A percentile compares a stretch with the other conserved stretches of the same genome.
phyloP scores from a whole-genome alignment of 805 yeast genomes.

The Metschnikowia bowlesiae region DNA sequence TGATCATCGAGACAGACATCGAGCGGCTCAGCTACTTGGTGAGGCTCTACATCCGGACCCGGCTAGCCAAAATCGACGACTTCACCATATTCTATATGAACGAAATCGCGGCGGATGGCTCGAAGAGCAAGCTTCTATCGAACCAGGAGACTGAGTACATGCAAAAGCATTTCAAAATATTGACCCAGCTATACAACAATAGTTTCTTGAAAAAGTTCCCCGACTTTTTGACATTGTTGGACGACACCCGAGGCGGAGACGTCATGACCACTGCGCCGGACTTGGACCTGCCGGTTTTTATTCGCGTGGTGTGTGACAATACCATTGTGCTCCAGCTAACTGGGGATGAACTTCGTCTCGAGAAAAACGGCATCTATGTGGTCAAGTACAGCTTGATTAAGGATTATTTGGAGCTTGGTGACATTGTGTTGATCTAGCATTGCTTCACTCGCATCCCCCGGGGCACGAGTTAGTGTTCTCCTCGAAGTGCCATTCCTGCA shows the following conservation, averaged over 20 bases:
- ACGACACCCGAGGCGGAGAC: slow-evolving; percentile 57
- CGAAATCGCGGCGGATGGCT: slow-evolving; percentile 13
- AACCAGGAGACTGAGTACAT: slow-evolving; percentile 61
- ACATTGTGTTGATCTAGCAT: slow-evolving; percentile 30
- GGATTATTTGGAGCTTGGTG: slow-evolving; percentile 33
- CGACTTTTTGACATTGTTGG: slow-evolving; percentile 61
- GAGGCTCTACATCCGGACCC: slow-evolving; percentile 74
- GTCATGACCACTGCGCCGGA: slow-evolving; percentile 82
- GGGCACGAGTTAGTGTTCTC: slow-evolving; percentile 73
- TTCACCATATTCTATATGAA: slow-evolving; percentile 57
- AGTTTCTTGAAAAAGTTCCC: slow-evolving; percentile 70
- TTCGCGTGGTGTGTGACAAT: slow-evolving; percentile 47
- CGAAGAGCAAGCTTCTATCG: slow-evolving; percentile 36
- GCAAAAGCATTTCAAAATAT: slow-evolving; percentile 58
- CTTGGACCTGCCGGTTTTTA: slow-evolving; percentile 70
- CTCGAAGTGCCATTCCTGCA: slow-evolving; percentile 69
- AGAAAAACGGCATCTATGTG: slow-evolving; percentile 66
- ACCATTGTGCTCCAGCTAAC: slow-evolving; percentile 26
- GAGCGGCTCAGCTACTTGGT: slow-evolving; percentile 80
- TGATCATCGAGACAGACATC: slow-evolving; percentile 86
- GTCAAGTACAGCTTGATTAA: slow-evolving; percentile 53
- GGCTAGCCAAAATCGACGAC: slow-evolving; percentile 72
- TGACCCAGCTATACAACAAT: slow-evolving; percentile 60
- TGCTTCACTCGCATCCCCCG: slow-evolving; percentile 50
- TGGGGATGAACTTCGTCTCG: slow-evolving; percentile 28